Percentiles rank a stretch among this genome's conserved stretches.
phyloP scores from a whole-genome alignment of 257 asterid species.

The Primulina eburnea region DNA sequence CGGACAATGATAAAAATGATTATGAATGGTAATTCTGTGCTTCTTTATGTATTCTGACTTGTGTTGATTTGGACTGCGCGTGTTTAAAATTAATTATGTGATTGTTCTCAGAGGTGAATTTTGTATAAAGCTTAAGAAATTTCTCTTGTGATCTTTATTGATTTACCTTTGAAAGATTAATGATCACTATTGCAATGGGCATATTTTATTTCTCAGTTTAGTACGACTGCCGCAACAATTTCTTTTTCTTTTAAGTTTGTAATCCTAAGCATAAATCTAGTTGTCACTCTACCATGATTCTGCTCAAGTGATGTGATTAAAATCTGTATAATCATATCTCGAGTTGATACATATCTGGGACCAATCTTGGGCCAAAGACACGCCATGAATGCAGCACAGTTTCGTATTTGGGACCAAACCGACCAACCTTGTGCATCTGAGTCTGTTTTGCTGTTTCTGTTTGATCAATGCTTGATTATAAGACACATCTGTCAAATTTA shows the following conservation, averaged over 20 bases:
- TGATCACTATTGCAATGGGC: neutral
- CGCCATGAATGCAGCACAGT: no score
- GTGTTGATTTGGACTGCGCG: constrained; percentile 19
- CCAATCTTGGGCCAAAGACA: neutral
- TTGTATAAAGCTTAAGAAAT: neutral
- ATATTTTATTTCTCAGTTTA: neutral
- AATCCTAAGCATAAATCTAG: neutral
- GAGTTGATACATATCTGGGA: neutral
- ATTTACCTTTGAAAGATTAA: neutral
- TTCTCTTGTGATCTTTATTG: neutral
- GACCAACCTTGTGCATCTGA: neutral
- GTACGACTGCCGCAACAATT: neutral
- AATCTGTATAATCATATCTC: neutral
- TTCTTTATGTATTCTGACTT: constrained; percentile 19
- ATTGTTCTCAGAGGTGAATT: neutral
- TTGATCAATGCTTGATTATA: constrained; percentile 1
- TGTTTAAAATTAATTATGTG: constrained; percentile 1
- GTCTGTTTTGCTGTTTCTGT: neutral
- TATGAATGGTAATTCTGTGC: constrained; percentile 73
- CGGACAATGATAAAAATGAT: constrained; percentile 95
- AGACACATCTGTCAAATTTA: neutral
- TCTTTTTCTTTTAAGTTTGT: neutral
- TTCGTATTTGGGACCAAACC: no score
- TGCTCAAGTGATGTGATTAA: neutral
- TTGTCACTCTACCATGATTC: neutral